Evolutionary conservation across 441 rosid species (phyloP).

Genomic region (Populus tomentosa): DNA sequence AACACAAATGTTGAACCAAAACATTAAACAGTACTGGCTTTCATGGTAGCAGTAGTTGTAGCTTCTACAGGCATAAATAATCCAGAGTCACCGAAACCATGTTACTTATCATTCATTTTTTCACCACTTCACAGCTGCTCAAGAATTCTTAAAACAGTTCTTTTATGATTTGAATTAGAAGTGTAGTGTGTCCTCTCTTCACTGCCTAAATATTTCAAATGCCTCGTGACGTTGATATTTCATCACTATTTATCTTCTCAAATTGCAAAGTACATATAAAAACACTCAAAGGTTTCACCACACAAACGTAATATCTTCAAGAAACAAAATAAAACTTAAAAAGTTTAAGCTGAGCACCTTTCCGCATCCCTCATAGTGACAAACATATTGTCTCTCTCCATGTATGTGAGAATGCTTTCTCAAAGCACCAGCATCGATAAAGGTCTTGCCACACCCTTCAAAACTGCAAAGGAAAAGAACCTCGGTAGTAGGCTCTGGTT

Average conservation of each 20-base stretch:
- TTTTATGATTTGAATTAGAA: background rate
- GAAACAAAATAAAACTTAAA: background rate
- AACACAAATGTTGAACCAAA: background rate
- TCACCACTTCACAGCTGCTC: background rate
- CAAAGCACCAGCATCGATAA: slow-evolving; percentile 82
- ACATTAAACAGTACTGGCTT: background rate
- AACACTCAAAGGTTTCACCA: background rate
- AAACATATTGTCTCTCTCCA: slow-evolving; percentile 90
- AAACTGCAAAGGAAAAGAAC: slow-evolving; percentile 94
- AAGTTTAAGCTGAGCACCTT: slow-evolving; percentile 42
- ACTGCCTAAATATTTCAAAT: background rate
- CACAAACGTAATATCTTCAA: background rate
- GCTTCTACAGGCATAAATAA: background rate
- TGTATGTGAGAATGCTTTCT: slow-evolving; percentile 96
- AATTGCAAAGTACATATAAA: background rate
- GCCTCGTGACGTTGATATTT: background rate
- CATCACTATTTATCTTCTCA: background rate
- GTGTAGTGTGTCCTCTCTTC: too few relatives aligned
- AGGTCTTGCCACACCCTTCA: slow-evolving; percentile 95
- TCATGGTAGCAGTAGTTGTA: background rate
- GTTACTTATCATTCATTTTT: background rate
- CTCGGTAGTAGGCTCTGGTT: slow-evolving; percentile 94
- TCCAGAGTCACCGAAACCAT: background rate
- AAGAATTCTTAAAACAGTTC: background rate
- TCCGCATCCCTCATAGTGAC: slow-evolving; percentile 74